Base-by-base conservation (phyloP, 2,329 filamentous ascomycete species). In the Hymenoscyphus occultus region DNA sequence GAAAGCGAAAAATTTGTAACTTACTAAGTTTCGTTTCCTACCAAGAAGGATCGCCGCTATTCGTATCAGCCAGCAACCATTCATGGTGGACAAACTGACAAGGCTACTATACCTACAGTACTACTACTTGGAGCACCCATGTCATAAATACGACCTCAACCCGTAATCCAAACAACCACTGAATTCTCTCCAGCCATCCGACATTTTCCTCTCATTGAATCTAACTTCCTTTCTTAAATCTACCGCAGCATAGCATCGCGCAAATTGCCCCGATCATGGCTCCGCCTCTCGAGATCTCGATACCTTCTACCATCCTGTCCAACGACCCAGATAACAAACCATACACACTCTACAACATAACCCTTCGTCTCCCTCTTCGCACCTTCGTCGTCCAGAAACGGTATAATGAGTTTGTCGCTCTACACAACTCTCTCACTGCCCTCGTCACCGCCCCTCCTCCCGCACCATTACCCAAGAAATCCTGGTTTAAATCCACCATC, bases 271-370 rank as follows among this genome's bases (percentile, higher is more conserved):
- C 56, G 65, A 68, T 32, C 67, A 89, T 89, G 87, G 84, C 85
- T 68, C 86, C 87, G 61, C 85, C 87, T 48, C 82, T 84, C 74
- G 86, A 90, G 74, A 87, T 90, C 74, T 85, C 84, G 66, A 89
- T 90, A 70, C 86, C 86, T 12, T 85, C 85, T n/a, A 88, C 87
- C 59, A 87, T 84, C 68, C 77, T 85, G 65, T 81, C 83, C 61
- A 76, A 76, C 2, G 65, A 79, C 62, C 79, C 82, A 65, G 81
- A 81, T 68, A 80, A 82, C 68, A 82, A 83, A 69, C 81, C 83
- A 68, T 92, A 87, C 77, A 93, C 90, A 0, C 83, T 89, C 69
- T 94, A 93, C 81, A 91, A 91, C 76, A 89, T 93, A 76, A 88
- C 86, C 28, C 82, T 95, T 65, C 87, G 90, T 60, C 86, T 93